phyloP scores from a whole-genome alignment of 176 grass and related monocot species.

The Chloris gayana region DNA sequence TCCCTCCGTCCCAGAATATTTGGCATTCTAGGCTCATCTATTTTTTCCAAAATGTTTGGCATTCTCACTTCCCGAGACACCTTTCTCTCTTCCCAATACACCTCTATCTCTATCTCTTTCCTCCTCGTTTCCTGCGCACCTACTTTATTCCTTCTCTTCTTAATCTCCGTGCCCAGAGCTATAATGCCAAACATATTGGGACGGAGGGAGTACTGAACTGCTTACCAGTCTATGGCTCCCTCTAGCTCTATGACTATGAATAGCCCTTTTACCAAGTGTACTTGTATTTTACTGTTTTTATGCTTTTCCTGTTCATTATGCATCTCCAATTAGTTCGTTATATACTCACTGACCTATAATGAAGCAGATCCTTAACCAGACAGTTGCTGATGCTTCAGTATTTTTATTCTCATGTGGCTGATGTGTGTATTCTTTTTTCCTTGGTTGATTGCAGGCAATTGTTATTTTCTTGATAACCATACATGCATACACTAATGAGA shows the following conservation, averaged over 20 bases:
- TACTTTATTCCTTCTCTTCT: too few species aligned
- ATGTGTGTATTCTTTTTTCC: background rate
- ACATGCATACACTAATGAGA: background rate
- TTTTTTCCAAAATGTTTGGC: too few species aligned
- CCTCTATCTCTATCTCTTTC: too few species aligned
- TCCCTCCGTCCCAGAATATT: too few species aligned
- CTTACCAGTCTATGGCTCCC: background rate
- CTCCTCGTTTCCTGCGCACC: too few species aligned
- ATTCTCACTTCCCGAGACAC: too few species aligned
- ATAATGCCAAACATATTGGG: too few species aligned
- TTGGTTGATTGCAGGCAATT: background rate
- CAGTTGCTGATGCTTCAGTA: background rate
- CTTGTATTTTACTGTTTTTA: constrained; percentile 12
- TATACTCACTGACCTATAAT: background rate
- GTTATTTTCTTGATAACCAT: constrained; percentile 2
- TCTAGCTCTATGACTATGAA: background rate
- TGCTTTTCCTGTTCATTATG: background rate
- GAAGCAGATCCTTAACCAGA: background rate
- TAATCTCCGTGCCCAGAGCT: too few species aligned
- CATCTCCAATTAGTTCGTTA: background rate
- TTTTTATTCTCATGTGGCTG: background rate
- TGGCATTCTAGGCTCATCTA: too few species aligned
- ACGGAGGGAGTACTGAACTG: background rate
- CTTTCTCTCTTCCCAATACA: too few species aligned
- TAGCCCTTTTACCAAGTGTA: constrained; percentile 10